These are phyloP conservation scores for Casuarina cunninghamiana DNA, from an alignment of 306 rosid species.

Conservation along the genomic window DNA sequence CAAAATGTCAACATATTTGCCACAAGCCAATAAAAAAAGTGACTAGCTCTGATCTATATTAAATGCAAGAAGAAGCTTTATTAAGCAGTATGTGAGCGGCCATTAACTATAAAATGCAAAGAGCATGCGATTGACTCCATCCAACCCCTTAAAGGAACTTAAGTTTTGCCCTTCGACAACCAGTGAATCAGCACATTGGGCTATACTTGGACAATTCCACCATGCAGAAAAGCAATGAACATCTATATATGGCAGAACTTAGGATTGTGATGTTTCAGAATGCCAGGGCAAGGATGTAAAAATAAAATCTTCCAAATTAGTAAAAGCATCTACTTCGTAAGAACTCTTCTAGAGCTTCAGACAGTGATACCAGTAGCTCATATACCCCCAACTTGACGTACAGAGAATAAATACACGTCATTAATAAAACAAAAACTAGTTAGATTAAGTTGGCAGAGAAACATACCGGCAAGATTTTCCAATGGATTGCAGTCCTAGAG, in stretches of 20 bases:
- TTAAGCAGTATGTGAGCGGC: neutral
- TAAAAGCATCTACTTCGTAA: constrained; percentile 5
- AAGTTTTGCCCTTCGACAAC: no score
- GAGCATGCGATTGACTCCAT: neutral
- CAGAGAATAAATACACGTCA: constrained; percentile 14
- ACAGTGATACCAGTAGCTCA: neutral
- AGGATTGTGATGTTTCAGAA: neutral
- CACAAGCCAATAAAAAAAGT: neutral
- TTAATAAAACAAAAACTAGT: neutral
- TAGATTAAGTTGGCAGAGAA: constrained; percentile 28
- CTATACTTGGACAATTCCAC: no score
- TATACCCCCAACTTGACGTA: constrained; percentile 13
- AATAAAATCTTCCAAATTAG: constrained; percentile 1
- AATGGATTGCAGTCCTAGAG: constrained; percentile 72
- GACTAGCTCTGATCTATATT: neutral
- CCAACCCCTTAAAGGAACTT: neutral
- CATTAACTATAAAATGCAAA: neutral
- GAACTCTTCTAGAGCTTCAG: neutral
- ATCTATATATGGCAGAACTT: neutral
- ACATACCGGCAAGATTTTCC: constrained; percentile 90
- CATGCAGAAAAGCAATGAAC: neutral
- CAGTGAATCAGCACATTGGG: no score
- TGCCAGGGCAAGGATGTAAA: neutral
- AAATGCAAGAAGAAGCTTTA: neutral
- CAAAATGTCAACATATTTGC: constrained; percentile 11